Conservation (phyloP, 2,329 filamentous ascomycete genomes). For the Pseudogymnoascus sp. region DNA sequence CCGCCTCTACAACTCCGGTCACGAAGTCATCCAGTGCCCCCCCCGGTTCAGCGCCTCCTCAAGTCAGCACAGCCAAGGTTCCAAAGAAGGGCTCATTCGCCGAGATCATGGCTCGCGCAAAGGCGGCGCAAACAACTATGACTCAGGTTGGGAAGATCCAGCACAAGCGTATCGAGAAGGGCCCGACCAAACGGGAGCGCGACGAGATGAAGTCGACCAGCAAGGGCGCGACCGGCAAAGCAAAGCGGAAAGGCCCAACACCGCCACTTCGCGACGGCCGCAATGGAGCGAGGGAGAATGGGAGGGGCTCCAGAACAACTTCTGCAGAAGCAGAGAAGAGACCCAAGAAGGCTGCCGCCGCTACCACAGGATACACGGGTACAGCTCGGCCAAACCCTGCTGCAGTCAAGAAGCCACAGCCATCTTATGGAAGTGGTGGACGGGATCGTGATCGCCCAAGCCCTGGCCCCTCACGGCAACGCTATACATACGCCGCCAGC, state of each 20-base stretch:
- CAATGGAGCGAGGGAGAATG: slow-evolving; percentile 13
- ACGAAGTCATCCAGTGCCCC: slow-evolving; percentile 26
- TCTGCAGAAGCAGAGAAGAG: slow-evolving; percentile 42
- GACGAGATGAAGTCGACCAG: slow-evolving; percentile 23
- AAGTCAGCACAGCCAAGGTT: slow-evolving; percentile 22
- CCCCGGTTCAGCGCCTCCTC: neutral
- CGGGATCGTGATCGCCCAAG: slow-evolving; percentile 15
- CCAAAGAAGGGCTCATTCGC: slow-evolving; percentile 68
- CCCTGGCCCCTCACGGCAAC: slow-evolving; percentile 29
- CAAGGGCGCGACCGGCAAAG: slow-evolving; percentile 18
- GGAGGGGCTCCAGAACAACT: slow-evolving; percentile 21
- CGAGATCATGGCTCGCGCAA: slow-evolving; percentile 65
- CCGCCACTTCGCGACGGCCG: slow-evolving; percentile 14
- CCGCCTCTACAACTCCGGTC: slow-evolving; percentile 28
- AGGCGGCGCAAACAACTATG: slow-evolving; percentile 53
- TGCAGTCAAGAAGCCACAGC: slow-evolving; percentile 24
- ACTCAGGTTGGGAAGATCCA: slow-evolving; percentile 63
- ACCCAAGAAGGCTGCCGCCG: slow-evolving; percentile 50
- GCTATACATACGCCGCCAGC: slow-evolving; percentile 34
- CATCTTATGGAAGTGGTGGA: slow-evolving; percentile 16
- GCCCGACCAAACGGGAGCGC: slow-evolving; percentile 44
- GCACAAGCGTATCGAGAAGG: slow-evolving; percentile 62
- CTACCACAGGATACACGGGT: slow-evolving; percentile 58
- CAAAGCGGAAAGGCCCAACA: slow-evolving; percentile 16
- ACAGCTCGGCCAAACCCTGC: slow-evolving; percentile 52